Percentiles rank a stretch among this genome's conserved stretches.
These are phyloP conservation scores for Coelastrella sp. DNA, from an alignment of 139 green algal species.

Conservation along the genomic window DNA sequence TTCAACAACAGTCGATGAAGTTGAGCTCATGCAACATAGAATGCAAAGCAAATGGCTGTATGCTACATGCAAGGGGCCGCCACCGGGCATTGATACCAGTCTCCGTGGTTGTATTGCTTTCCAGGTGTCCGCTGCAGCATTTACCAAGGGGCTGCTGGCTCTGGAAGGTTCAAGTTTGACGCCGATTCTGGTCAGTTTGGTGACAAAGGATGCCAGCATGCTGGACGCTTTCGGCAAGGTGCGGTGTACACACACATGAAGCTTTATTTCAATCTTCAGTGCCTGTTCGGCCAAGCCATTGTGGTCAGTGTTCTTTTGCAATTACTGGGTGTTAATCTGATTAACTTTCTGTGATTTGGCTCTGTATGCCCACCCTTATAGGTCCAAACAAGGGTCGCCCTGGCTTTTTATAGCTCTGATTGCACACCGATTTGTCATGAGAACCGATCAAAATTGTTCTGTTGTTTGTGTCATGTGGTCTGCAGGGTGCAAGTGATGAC, in stretches of 20 bases:
- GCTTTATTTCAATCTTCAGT: no score
- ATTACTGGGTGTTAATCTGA: no score
- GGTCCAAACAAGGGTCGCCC: no score
- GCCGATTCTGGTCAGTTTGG: constrained; percentile 91
- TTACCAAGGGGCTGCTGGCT: constrained; percentile 91
- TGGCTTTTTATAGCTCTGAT: no score
- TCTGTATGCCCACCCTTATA: no score
- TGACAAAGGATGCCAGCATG: constrained; percentile 96
- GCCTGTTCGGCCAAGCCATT: no score
- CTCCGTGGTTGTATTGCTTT: not conserved
- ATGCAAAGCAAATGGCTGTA: not conserved
- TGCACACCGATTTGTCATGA: no score
- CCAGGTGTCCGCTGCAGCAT: constrained; percentile 37
- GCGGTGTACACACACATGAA: not conserved
- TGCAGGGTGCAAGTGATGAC: constrained; percentile 79
- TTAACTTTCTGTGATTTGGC: no score
- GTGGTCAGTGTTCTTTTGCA: no score
- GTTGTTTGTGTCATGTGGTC: no score
- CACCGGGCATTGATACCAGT: not conserved
- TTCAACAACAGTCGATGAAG: no score
- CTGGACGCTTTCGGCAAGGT: constrained; percentile 92
- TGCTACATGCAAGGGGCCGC: not conserved
- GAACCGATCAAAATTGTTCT: no score
- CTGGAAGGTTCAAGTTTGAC: constrained; percentile 91
- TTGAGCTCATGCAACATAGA: not conserved